Evolutionary conservation across 2,329 filamentous ascomycete genomes (phyloP), one percentile per base, ranked within the genome.

Genomic region (Epichloe glyceriae): DNA sequence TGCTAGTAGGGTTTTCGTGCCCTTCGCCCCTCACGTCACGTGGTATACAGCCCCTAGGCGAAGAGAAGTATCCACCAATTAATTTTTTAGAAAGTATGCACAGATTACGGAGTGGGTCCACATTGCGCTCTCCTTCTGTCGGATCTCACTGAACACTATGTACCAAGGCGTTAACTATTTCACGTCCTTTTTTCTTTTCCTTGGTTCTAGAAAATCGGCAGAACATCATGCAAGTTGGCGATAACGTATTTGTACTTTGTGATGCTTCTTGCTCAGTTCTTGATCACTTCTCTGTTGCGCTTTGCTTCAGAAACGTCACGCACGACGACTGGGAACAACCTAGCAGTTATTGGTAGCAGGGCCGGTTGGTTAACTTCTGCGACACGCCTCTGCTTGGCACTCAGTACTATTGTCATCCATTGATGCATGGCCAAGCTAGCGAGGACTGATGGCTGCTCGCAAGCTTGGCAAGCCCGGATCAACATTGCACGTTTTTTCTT

Each of bases 1-100:
- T 60, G 58, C 51, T 55, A 50, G 60, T 70, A 70, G 67, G 67
- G 67, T 66, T 69, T 67, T 60, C 58, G 56, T 68, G 66, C 67
- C 67, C 67, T 69, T 62, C 61, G 58, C 57, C 60, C 58, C 58
- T 58, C 57, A 55, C 45, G 54, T 66, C 64, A 67, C 57, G 62
- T 66, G 63, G 17, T 33, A 12, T 5, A 8, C 3, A n/a, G 2
- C 26, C 10, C 14, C 14, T 39, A 43, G 47, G 15, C 41, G 41
- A 19, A 35, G 47, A 33, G 33, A 17, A 30, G 8, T 30, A 30
- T 30, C 37, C 46, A 48, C 46, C n/a, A 17, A 48, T 34, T 17
- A 8, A n/a, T 40, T 40, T 40, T 10, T 7, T 19, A 2, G 14
- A 49, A 42, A 26, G 12, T 15, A 4, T 10, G 11, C 3, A n/a